Evolutionary conservation across 768 basidiomycete genomes (phyloP), one percentile per base, ranked within the genome.

Genomic region (Tricholoma sp.): DNA sequence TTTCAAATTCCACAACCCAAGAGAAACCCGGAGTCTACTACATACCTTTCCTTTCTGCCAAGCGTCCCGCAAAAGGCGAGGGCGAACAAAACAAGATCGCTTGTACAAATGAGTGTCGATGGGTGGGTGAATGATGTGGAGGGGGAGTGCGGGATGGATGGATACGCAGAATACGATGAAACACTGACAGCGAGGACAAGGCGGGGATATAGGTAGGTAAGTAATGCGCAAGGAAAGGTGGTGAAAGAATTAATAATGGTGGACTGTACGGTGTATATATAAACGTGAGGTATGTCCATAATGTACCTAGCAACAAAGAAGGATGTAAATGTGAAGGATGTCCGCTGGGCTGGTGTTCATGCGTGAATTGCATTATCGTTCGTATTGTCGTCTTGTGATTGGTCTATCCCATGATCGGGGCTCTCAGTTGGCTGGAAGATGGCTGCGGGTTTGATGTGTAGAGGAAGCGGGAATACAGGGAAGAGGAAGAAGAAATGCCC

Each of bases 291-390:
- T 6, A 18, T n/a, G 46, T 49, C 35, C 22, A 49, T 49, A 29
- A 35, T 56, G 55, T 50, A 56, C 29, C 35, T 50, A 32, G 31
- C 37, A 19, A 32, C 19, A 32, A 31, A 47, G 45, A 55, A 49
- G 21, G 32, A 22, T 51, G 43, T 43, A 34, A 52, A 29, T 2
- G 18, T 5, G 24, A 22, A n/a, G 34, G 37, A 18, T 56, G 46
- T 56, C 37, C 49, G 49, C 55, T 34, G 37, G 18, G 43, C 35
- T 56, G n/a, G 32, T 54, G 52, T 59, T 58, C 52, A 59, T 63
- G 60, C 64, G 47, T 65, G 59, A 61, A 56, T 56, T 61, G 59
- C 55, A 58, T 52, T 59, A 57, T 60, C 51, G 61, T 63, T 62
- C 61, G 59, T 54, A 58, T 52, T 59, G 57, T 60, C 49, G 61